Evolutionary conservation across 2,329 filamentous ascomycete species (phyloP).

Genomic region (Beauveria pseudobassiana): DNA sequence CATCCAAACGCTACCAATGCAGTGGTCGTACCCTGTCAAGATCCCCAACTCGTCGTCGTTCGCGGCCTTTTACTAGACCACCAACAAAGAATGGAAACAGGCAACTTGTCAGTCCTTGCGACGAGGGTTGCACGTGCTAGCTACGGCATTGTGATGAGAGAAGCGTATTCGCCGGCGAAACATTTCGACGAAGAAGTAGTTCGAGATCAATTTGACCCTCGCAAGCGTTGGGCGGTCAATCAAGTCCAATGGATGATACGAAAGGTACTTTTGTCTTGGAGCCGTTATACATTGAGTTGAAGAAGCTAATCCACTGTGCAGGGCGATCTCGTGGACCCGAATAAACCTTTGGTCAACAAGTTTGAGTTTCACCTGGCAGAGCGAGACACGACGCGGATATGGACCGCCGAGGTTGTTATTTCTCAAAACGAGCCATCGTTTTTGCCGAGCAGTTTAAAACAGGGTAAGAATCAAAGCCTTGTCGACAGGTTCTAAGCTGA

Average conservation of each 20-base stretch:
- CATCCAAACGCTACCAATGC: conserved; percentile 30
- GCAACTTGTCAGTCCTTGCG: conserved; percentile 33
- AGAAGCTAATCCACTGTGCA: conserved; percentile 13
- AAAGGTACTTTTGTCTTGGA: conserved; percentile 20
- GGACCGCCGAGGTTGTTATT: conserved; percentile 31
- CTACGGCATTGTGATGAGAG: conserved; percentile 33
- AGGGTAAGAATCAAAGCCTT: conserved; percentile 22
- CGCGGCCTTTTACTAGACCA: conserved; percentile 45
- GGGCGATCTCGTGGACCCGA: conserved; percentile 33
- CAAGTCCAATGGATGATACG: conserved; percentile 37
- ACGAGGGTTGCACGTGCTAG: conserved; percentile 34
- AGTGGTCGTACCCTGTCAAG: conserved; percentile 36
- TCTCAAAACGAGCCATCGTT: conserved; percentile 30
- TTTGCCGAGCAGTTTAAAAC: conserved; percentile 29
- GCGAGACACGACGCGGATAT: conserved; percentile 26
- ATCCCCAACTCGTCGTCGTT: conserved; percentile 48
- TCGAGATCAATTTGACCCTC: conserved; percentile 25
- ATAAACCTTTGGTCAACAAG: conserved; percentile 23
- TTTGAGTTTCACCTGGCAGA: conserved; percentile 28
- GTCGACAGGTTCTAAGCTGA: neutral
- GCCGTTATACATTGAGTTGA: neutral
- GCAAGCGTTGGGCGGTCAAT: conserved; percentile 31
- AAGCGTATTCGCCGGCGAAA: conserved; percentile 27
- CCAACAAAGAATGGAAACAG: conserved; percentile 37
- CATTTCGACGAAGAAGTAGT: conserved; percentile 30